Conservation (phyloP, 2,329 filamentous ascomycete species). For the Bertia moriformis region DNA sequence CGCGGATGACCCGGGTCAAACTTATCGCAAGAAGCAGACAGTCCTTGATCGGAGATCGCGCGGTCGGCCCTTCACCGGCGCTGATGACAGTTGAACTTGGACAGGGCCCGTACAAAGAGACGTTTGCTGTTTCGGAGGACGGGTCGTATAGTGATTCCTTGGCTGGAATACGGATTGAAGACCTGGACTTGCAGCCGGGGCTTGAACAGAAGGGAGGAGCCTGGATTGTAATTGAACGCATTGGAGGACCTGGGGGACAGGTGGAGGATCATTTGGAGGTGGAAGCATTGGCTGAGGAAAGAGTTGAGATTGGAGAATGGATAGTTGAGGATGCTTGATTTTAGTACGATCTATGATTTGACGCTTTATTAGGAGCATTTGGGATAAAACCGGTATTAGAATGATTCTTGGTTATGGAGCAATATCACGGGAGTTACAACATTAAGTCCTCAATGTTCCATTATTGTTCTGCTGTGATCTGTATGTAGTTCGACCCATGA, state of each 20-base stretch:
- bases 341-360: no score
- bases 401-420: no score
- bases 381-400: no score
- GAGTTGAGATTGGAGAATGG: conserved; percentile 24
- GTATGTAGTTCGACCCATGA: no score
- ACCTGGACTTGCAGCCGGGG: background rate
- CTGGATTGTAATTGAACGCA: background rate
- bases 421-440: no score
- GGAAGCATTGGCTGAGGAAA: conserved; percentile 23
- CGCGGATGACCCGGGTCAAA: background rate
- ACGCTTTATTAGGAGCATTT: no score
- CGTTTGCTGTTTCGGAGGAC: background rate
- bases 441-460: no score
- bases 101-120: background rate
- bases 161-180: background rate
- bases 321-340: conserved; percentile 11
- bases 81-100: background rate
- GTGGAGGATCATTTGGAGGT: conserved; percentile 24
- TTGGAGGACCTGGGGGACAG: conserved; percentile 8
- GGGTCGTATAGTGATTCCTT: background rate
- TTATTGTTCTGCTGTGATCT: no score
- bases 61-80: background rate
- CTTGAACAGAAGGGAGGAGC: background rate
- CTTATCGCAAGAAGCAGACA: background rate
- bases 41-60: background rate